Percentiles rank a stretch among this genome's conserved stretches.
Conservation (phyloP, 2,329 filamentous ascomycete genomes). For the Verticillium nubilum region DNA sequence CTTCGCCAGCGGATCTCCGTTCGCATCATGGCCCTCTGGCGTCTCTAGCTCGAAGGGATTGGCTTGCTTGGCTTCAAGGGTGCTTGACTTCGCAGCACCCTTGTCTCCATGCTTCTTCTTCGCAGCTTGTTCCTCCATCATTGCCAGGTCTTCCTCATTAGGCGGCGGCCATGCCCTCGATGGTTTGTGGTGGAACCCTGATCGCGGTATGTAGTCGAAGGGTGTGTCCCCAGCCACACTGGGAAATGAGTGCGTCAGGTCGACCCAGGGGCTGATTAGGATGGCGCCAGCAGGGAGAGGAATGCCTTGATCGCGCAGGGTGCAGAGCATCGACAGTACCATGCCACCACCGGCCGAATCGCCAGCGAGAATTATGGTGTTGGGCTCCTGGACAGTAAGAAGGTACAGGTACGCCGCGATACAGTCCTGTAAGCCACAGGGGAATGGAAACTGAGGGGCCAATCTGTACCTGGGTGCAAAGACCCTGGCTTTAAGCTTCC, state of each 20-base stretch:
- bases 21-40: neutral
- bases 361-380: conserved; percentile 79
- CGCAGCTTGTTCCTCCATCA: conserved; percentile 45
- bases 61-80: conserved; percentile 26
- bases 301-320: conserved; percentile 74
- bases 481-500: conserved; percentile 86
- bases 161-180: conserved; percentile 91
- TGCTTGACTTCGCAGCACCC: conserved; percentile 13
- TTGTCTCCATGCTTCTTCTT: conserved; percentile 24
- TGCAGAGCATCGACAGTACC: conserved; percentile 74
- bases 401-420: conserved; percentile 83
- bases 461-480: conserved; percentile 84
- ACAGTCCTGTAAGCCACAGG: conserved; percentile 86
- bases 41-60: conserved; percentile 24
- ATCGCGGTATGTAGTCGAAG: conserved; percentile 80
- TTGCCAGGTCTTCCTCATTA: conserved; percentile 65
- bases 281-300: conserved; percentile 86
- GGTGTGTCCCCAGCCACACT: conserved; percentile 70
- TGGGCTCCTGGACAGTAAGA: conserved; percentile 68
- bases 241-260: conserved; percentile 91
- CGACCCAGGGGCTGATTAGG: conserved; percentile 91
- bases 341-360: conserved; percentile 94
- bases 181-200: conserved; percentile 87
- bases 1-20: conserved; percentile 2
- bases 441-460: conserved; percentile 91